Evolutionary conservation across 2,329 filamentous ascomycete species (phyloP), one percentile per base, ranked within the genome.

Genomic region (Aspergillus arachidicola): DNA sequence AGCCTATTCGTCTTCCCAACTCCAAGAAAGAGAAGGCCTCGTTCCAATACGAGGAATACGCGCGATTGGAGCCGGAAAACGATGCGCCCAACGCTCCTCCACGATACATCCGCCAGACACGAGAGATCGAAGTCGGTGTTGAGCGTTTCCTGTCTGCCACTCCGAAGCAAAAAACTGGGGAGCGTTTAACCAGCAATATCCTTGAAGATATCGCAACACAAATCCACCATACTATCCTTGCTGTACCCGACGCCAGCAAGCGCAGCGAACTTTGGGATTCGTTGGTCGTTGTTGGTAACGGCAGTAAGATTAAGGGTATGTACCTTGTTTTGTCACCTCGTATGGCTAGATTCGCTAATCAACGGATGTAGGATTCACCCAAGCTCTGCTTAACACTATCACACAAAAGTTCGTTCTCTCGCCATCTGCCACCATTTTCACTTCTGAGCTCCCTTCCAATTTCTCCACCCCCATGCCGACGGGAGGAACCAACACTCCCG

Each of bases 351-450:
- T 36, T 36, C 53, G 60, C 38, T 41, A 45, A 55, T 59, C 32
- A 32, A 12, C 38, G 9, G 45, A 23, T 12, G 43, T 71, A 81
- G 93, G 95, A 6, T 94, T 99, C 76, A 94, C 91, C 69, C 93
- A 97, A 71, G 92, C 94, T 69, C 88, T 99, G 55, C 77, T 98
- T 43, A 86, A 91, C 71, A 93, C 89, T 0, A 86, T 99, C 41
- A 87, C 87, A 43, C 86, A 89, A 56, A 93, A 94, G 68, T 95
- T 97, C 77, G 86, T 97, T 59, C 89, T 99, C 69, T 96, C 94
- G 2, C 95, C 95, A 32, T 94, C 93, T 1, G 93, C 93, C 57
- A 97, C 94, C 48, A 98, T 98, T 73, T 98, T 98, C 84, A 97
- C 94, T 41, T 97, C 93, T 26, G 95, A 99, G 78, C 88, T 98